Evolutionary conservation across 768 basidiomycete species (phyloP).

Genomic region (Podaxis sp.): DNA sequence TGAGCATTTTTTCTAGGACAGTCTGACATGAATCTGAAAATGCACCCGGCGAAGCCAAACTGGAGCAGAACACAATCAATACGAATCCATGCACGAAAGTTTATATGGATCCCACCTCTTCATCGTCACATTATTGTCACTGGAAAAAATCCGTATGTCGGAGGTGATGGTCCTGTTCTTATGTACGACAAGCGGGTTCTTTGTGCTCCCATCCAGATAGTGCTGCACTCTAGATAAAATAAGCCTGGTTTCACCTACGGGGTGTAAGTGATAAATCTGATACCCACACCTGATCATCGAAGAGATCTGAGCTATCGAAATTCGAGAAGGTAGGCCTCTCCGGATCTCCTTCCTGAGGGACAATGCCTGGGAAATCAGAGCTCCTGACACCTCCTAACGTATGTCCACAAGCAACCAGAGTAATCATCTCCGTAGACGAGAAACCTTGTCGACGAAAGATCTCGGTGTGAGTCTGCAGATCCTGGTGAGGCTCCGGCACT

Average conservation of each 20-base stretch:
- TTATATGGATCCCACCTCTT: slow-evolving; percentile 24
- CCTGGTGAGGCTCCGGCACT: slow-evolving; percentile 40
- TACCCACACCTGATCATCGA: slow-evolving; percentile 38
- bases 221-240: slow-evolving; percentile 30
- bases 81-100: not conserved
- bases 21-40: slow-evolving; percentile 32
- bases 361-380: slow-evolving; percentile 37
- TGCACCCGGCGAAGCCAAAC: slow-evolving; percentile 25
- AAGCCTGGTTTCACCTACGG: not conserved
- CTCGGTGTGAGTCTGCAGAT: slow-evolving; percentile 31
- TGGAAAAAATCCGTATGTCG: slow-evolving; percentile 37
- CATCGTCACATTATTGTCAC: slow-evolving; percentile 41
- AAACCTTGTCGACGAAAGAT: slow-evolving; percentile 40
- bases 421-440: slow-evolving; percentile 40
- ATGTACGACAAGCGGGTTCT: slow-evolving; percentile 35
- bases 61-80: slow-evolving; percentile 10
- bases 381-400: slow-evolving; percentile 43
- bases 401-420: slow-evolving; percentile 44
- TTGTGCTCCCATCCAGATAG: slow-evolving; percentile 38
- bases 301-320: slow-evolving; percentile 33
- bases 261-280: not conserved
- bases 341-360: slow-evolving; percentile 24
- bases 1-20: slow-evolving; percentile 39
- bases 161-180: slow-evolving; percentile 34
- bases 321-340: slow-evolving; percentile 21